A percentile compares a stretch with the other conserved stretches of the same genome.
Evolutionary conservation across 2,329 filamentous ascomycete genomes (phyloP).

Genomic region (Xylaria sp.): DNA sequence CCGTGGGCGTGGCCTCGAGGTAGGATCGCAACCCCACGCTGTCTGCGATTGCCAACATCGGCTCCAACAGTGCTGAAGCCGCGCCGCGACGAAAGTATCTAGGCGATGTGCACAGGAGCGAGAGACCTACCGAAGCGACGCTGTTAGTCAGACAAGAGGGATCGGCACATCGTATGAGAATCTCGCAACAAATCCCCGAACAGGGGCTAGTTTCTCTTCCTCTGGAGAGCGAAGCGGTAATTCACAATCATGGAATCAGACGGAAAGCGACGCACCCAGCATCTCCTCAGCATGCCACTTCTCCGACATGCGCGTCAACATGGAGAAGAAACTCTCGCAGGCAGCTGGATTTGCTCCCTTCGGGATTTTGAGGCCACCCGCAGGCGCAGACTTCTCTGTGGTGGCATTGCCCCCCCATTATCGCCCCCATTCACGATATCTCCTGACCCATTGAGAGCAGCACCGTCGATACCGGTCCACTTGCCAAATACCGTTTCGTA

Average conservation of each 20-base stretch:
- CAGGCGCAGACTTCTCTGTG: conserved; percentile 14
- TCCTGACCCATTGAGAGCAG: conserved; percentile 15
- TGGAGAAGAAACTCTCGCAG: conserved; percentile 29
- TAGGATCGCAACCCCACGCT: conserved; percentile 31
- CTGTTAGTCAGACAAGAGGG: neutral
- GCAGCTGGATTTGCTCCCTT: conserved; percentile 30
- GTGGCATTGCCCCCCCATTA: no score
- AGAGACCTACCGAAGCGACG: conserved; percentile 28
- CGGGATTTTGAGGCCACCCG: conserved; percentile 19
- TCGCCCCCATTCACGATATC: conserved; percentile 1
- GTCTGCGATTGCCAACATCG: conserved; percentile 36
- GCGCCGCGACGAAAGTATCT: conserved; percentile 35
- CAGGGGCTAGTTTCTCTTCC: neutral
- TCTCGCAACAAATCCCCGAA: neutral
- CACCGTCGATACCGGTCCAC: conserved; percentile 16
- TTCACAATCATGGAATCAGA: neutral
- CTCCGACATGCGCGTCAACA: conserved; percentile 24
- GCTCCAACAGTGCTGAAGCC: conserved; percentile 32
- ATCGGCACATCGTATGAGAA: neutral
- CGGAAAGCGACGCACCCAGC: conserved; percentile 30
- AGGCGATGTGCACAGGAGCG: conserved; percentile 34
- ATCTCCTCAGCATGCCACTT: conserved; percentile 32
- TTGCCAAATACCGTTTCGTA: conserved; percentile 25
- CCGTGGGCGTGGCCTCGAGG: conserved; percentile 36
- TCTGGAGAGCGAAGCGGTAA: neutral